phyloP scores from a whole-genome alignment of 176 grass and related monocot species.

The Phragmites australis region DNA sequence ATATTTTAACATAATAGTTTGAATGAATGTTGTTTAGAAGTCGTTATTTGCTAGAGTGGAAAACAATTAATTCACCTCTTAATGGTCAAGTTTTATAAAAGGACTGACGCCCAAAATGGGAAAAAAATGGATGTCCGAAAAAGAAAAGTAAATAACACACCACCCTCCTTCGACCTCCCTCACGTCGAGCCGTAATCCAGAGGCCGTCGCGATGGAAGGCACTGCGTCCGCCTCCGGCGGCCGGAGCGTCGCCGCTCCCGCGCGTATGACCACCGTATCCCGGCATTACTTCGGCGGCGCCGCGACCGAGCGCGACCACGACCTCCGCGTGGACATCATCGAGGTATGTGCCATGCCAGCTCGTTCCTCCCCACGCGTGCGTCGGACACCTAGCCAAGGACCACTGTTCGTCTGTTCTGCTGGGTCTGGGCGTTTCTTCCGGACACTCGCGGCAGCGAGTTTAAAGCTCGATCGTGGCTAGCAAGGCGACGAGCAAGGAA shows the following conservation, averaged over 20 bases:
- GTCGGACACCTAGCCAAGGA: neutral
- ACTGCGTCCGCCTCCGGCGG: neutral
- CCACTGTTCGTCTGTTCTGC: too few species aligned
- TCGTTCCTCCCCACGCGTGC: neutral
- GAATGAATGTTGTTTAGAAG: too few species aligned
- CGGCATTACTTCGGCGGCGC: conserved; percentile 72
- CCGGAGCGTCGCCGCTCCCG: neutral
- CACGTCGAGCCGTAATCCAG: neutral
- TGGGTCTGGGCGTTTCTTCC: neutral
- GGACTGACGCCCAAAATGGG: too few species aligned
- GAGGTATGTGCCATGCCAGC: conserved; percentile 42
- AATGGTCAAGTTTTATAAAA: too few species aligned
- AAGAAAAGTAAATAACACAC: too few species aligned
- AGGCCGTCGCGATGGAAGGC: conserved; percentile 2
- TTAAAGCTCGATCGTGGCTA: neutral
- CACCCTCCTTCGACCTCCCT: neutral
- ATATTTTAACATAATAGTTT: too few species aligned
- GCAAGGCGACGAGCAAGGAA: neutral
- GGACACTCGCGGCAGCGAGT: too few species aligned
- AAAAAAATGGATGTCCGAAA: too few species aligned
- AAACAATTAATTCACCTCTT: too few species aligned
- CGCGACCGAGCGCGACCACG: conserved; percentile 45
- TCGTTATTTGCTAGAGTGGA: too few species aligned
- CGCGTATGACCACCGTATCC: conserved; percentile 56
- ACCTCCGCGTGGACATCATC: conserved; percentile 65